phyloP scores from a whole-genome alignment of 1,139 yeast species.

The Candida freyschussii region DNA sequence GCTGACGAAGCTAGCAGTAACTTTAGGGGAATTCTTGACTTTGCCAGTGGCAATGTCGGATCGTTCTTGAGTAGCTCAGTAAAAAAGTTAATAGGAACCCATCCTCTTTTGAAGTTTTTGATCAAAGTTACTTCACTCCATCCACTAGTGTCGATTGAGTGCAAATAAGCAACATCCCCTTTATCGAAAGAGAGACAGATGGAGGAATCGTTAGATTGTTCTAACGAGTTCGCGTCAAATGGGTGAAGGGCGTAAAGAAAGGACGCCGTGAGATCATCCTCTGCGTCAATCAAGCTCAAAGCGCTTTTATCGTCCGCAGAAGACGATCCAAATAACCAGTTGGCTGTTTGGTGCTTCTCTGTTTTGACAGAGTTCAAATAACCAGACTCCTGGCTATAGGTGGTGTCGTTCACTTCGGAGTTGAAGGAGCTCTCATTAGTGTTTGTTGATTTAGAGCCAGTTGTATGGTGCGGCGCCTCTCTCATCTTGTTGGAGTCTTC shows the following conservation, averaged over 20 bases:
- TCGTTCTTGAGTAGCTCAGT: conserved; percentile 46
- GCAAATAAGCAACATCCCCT: conserved; percentile 81
- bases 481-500: conserved; percentile 44
- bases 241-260: conserved; percentile 61
- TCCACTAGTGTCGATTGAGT: conserved; percentile 86
- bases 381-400: conserved; percentile 19
- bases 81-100: conserved; percentile 96
- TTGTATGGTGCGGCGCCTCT: conserved; percentile 33
- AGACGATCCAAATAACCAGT: conserved; percentile 4
- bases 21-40: conserved; percentile 46
- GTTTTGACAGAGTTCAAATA: conserved; percentile 11
- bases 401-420: conserved; percentile 16
- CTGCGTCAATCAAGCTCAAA: conserved; percentile 10
- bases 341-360: conserved; percentile 11
- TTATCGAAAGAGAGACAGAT: conserved; percentile 80
- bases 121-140: conserved; percentile 95
- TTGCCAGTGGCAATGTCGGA: conserved; percentile 30
- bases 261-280: conserved; percentile 29
- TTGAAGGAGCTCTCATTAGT: conserved; percentile 10
- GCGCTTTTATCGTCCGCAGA: conserved; percentile 1
- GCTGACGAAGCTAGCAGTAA: conserved; percentile 72
- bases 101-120: conserved; percentile 73
- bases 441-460: conserved; percentile 4
- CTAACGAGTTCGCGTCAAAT: conserved; percentile 67
- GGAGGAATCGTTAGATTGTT: conserved; percentile 60